Percentiles rank a stretch among this genome's conserved stretches.
phyloP scores from a whole-genome alignment of 1,284 basidiomycete genomes.

The Cutaneotrichosporon curvatum region DNA sequence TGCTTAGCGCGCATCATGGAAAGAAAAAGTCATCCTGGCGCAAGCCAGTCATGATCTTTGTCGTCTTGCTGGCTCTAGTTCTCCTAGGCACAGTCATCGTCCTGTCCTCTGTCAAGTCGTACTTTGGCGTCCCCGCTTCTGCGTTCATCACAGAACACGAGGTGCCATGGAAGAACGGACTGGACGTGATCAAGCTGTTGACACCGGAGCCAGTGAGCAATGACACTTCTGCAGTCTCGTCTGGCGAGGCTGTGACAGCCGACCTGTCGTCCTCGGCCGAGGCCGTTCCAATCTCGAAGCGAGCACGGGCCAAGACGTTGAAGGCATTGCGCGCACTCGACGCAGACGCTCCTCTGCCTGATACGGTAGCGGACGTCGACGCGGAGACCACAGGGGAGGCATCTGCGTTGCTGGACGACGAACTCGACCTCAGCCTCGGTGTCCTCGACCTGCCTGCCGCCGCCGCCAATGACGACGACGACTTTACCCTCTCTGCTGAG shows the following conservation, averaged over 20 bases:
- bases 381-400: too few relatives aligned
- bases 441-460: background rate
- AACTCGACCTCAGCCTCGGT: too few relatives aligned
- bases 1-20: background rate
- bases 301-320: too few relatives aligned
- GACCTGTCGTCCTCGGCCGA: background rate
- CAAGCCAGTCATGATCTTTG: slow-evolving; percentile 56
- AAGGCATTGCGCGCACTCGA: too few relatives aligned
- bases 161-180: slow-evolving; percentile 51
- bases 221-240: too few relatives aligned
- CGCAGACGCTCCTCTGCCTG: too few relatives aligned
- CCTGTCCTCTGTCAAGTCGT: slow-evolving; percentile 81
- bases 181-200: background rate
- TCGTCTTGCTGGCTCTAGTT: slow-evolving; percentile 73
- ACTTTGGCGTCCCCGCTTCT: slow-evolving; percentile 70
- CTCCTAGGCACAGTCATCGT: slow-evolving; percentile 86
- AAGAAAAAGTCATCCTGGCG: slow-evolving; percentile 10
- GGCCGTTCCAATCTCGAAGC: background rate
- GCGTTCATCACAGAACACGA: slow-evolving; percentile 76
- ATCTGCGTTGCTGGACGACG: too few relatives aligned
- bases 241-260: slow-evolving; percentile 1
- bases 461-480: background rate
- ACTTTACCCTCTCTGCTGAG: background rate
- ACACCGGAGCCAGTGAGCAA: too few relatives aligned
- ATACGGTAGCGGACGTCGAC: too few relatives aligned